Evolutionary conservation across 805 yeast species (phyloP).

Genomic region (Kazachstania psychrophila): DNA sequence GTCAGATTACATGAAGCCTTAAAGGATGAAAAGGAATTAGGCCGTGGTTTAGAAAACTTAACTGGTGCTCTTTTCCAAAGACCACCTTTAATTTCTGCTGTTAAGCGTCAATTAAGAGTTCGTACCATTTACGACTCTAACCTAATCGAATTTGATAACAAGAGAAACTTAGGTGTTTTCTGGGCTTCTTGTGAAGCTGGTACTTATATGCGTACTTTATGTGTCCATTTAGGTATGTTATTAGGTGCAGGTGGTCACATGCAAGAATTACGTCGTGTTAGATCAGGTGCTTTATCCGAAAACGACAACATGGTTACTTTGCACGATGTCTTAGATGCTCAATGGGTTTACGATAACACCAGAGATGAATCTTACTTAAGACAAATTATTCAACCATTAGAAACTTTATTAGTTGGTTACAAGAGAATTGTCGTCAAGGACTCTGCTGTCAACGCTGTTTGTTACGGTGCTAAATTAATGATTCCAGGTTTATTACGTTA

Average conservation of each 20-base stretch:
- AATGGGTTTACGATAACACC: slow-evolving; percentile 94
- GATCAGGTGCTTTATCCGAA: slow-evolving; percentile 93
- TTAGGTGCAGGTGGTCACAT: slow-evolving; percentile 99
- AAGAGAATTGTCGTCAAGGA: slow-evolving; percentile 93
- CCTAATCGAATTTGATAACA: slow-evolving; percentile 86
- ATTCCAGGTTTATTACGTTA: slow-evolving; percentile 96
- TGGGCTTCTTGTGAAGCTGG: slow-evolving; percentile 99
- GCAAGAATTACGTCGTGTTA: slow-evolving; percentile 99
- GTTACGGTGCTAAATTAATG: slow-evolving; percentile 99
- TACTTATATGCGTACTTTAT: slow-evolving; percentile 97
- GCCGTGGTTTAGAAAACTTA: slow-evolving; percentile 79
- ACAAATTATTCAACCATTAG: slow-evolving; percentile 89
- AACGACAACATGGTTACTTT: slow-evolving; percentile 86
- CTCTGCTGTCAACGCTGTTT: slow-evolving; percentile 94
- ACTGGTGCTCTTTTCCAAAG: slow-evolving; percentile 99
- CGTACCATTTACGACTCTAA: slow-evolving; percentile 96
- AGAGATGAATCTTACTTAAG: slow-evolving; percentile 94
- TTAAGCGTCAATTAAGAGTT: slow-evolving; percentile 96
- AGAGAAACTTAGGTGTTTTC: slow-evolving; percentile 93
- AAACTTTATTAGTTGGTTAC: slow-evolving; percentile 86
- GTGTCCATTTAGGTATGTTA: slow-evolving; percentile 98
- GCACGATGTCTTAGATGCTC: slow-evolving; percentile 97
- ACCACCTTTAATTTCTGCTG: slow-evolving; percentile 98
- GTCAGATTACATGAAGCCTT: slow-evolving; percentile 91
- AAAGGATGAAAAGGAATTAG: slow-evolving; percentile 82